phyloP scores from a whole-genome alignment of 192 early-diverging fungal genomes.

The Coemansia guatemalensis region DNA sequence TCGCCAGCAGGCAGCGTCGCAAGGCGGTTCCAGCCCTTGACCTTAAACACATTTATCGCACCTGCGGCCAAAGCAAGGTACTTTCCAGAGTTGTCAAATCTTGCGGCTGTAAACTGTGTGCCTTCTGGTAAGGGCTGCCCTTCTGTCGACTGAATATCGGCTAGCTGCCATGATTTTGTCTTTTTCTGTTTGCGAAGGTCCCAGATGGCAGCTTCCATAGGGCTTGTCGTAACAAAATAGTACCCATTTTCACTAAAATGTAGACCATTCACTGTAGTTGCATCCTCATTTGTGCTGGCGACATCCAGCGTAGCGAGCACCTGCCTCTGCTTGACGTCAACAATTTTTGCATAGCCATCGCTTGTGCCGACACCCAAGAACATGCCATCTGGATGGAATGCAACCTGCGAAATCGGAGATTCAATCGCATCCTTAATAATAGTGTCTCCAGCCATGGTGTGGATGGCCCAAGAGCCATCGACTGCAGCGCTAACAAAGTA shows the following conservation, averaged over 20 bases:
- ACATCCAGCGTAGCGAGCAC: slow-evolving; percentile 54
- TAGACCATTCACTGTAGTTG: slow-evolving; percentile 59
- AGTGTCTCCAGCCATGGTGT: slow-evolving; percentile 58
- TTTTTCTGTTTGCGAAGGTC: slow-evolving; percentile 86
- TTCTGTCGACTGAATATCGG: slow-evolving; percentile 9
- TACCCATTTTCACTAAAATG: slow-evolving; percentile 95
- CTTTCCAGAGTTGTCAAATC: slow-evolving; percentile 82
- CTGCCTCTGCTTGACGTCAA: slow-evolving; percentile 74
- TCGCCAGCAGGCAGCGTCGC: slow-evolving; percentile 9
- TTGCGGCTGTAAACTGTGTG: slow-evolving; percentile 21
- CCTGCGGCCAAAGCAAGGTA: slow-evolving; percentile 74
- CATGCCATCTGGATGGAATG: slow-evolving; percentile 94
- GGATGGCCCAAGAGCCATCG: slow-evolving; percentile 82
- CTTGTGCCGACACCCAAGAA: slow-evolving; percentile 77
- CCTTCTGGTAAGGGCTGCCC: background rate
- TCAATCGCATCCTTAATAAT: slow-evolving; percentile 25
- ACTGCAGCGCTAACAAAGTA: slow-evolving; percentile 74
- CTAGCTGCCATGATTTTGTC: slow-evolving; percentile 25
- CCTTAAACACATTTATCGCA: slow-evolving; percentile 62
- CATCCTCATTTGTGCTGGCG: slow-evolving; percentile 14
- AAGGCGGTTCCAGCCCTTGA: slow-evolving; percentile 62
- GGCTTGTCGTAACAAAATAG: slow-evolving; percentile 77
- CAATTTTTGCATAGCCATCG: slow-evolving; percentile 72
- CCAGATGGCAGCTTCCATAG: slow-evolving; percentile 83
- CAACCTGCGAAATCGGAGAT: slow-evolving; percentile 24